These are phyloP conservation scores for Colletotrichum trifolii DNA, from an alignment of 2,329 filamentous ascomycete genomes.

Conservation along the genomic window DNA sequence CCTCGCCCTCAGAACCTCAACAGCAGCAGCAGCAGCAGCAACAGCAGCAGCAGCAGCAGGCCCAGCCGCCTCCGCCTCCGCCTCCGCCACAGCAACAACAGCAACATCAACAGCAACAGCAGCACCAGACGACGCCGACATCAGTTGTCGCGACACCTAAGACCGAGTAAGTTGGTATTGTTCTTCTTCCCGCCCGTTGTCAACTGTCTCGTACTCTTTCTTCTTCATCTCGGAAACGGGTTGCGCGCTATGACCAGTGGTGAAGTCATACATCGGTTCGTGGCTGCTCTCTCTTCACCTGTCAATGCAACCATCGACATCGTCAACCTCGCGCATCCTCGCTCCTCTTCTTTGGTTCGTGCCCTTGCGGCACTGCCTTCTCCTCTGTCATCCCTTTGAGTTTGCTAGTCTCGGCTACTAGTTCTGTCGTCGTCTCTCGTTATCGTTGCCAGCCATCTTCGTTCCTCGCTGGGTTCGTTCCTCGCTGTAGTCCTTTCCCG, in stretches of 20 bases:
- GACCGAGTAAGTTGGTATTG: constrained; percentile 23
- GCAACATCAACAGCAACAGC: constrained; percentile 13
- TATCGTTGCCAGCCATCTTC: too few relatives aligned
- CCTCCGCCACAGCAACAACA: constrained; percentile 17
- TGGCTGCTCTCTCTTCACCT: background rate
- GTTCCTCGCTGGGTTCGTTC: too few relatives aligned
- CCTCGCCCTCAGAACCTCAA: constrained; percentile 31
- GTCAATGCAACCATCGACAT: background rate
- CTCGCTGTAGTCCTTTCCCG: too few relatives aligned
- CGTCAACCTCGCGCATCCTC: background rate
- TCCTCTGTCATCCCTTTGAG: background rate
- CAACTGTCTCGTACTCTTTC: background rate
- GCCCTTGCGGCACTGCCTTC: too few relatives aligned
- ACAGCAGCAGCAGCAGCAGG: constrained; percentile 9
- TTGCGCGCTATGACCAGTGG: constrained; percentile 23
- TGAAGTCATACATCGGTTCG: constrained; percentile 29
- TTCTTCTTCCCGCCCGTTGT: background rate
- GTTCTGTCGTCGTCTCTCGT: too few relatives aligned
- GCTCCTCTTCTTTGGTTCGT: constrained; percentile 2
- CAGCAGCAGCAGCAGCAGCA: constrained; percentile 11
- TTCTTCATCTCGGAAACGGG: background rate
- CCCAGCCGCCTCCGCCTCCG: constrained; percentile 31
- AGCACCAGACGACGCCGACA: background rate
- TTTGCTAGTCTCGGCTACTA: background rate
- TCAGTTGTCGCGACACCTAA: constrained; percentile 28